Evolutionary conservation across 1,139 yeast genomes (phyloP).

Genomic region (Torulaspora pretoriensis): DNA sequence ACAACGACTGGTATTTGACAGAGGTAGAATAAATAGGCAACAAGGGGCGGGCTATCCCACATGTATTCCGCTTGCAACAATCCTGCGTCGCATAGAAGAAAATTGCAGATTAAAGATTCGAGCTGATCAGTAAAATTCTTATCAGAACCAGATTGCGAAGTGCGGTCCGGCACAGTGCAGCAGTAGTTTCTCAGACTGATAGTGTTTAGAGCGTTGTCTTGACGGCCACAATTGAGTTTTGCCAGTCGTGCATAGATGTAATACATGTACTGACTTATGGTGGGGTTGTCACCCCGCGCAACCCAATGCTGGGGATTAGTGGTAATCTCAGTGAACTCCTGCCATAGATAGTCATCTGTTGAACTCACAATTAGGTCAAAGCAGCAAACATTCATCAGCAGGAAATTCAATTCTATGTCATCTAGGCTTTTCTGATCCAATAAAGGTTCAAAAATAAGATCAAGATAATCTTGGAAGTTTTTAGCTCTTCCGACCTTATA

Average conservation of each 20-base stretch:
- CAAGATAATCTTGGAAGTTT: constrained; percentile 29
- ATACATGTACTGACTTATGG: constrained; percentile 34
- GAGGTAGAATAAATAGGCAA: constrained; percentile 29
- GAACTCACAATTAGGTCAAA: constrained; percentile 29
- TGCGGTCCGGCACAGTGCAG: constrained; percentile 24
- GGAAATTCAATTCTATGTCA: constrained; percentile 22
- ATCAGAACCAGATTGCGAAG: constrained; percentile 28
- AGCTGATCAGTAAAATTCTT: constrained; percentile 26
- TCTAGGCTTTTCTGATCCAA: constrained; percentile 12
- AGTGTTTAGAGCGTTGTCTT: constrained; percentile 18
- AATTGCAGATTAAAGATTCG: constrained; percentile 29
- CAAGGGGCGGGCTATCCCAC: constrained; percentile 26
- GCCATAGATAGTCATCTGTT: constrained; percentile 32
- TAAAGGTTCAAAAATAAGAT: constrained; percentile 28
- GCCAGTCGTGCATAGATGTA: constrained; percentile 23
- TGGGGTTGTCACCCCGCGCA: constrained; percentile 33
- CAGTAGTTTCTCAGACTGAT: constrained; percentile 28
- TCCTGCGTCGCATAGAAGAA: constrained; percentile 31
- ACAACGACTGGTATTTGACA: constrained; percentile 31
- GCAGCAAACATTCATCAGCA: constrained; percentile 25
- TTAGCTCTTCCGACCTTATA: constrained; percentile 15
- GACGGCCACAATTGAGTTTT: constrained; percentile 19
- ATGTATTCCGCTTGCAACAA: constrained; percentile 29
- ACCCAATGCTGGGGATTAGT: constrained; percentile 26
- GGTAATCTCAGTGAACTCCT: constrained; percentile 21